Base-by-base conservation (phyloP, 2,329 filamentous ascomycete species). In the Fusarium circinatum region DNA sequence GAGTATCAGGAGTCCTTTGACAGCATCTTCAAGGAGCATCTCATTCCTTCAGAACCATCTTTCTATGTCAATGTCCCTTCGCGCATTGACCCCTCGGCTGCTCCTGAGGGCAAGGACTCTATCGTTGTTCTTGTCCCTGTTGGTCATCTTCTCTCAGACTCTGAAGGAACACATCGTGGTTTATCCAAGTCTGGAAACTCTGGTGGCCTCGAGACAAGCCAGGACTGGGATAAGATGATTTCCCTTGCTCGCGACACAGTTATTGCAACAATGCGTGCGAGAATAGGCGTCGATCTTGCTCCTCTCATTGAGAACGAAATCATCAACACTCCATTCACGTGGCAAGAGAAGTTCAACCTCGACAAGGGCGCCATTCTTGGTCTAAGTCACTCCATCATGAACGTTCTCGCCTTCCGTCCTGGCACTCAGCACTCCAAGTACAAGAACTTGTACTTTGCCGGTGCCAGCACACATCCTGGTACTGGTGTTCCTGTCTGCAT, bases 31-130 rank as follows among this genome's bases (percentile, higher is more conserved):
- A 89, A 92, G 73, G 84, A 89, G 36, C 90, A 94, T 68, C 82
- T 86, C 6, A 89, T 94, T 14, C 93, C 93, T 3, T 80, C 86
- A 4, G 86, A 94, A 66, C 92, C 92, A 0, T 92, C 89, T 63
- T 95, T 94, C 84, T 94, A 94, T 81, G 88, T 94, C 81, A 94
- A 94, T 78, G 92, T 94, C 0, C 93, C 93, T 1, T 92, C 88
- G 52, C 87, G 92, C 18, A 86, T 94, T 13, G 93, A 94, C 73
- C 84, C 89, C 0, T 87, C 87, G 1, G 93, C 93, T 2, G 92
- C 93, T 0, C 93, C 93, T 0, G 80, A 85, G 6, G 90, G 88
- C 3, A 88, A 87, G 74, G 93, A 95, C 77, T 85, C 88, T 4
- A 81, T 94, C 52, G 90, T 94, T 20, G 90, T 93, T 4, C 86